These are phyloP conservation scores for Aplosporella prunicola DNA, from an alignment of 2,329 filamentous ascomycete species.

Conservation along the genomic window DNA sequence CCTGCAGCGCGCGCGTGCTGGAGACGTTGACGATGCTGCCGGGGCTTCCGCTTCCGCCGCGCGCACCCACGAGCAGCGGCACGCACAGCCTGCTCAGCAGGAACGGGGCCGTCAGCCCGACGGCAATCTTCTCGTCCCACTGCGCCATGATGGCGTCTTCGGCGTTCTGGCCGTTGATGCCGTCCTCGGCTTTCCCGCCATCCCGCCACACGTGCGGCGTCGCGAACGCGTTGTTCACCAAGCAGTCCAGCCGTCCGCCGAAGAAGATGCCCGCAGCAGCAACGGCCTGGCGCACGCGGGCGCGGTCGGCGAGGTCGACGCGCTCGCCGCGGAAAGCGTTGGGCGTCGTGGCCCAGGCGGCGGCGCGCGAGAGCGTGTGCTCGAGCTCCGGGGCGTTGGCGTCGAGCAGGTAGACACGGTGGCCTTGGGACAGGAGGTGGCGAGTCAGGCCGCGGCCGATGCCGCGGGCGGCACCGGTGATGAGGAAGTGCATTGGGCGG, in stretches of 20 bases:
- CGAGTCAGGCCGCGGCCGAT: slow-evolving; percentile 39
- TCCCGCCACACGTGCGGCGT: slow-evolving; percentile 20
- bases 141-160: slow-evolving; percentile 21
- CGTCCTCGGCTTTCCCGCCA: slow-evolving; percentile 14
- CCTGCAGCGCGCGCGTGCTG: slow-evolving; percentile 41
- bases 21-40: slow-evolving; percentile 37
- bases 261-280: slow-evolving; percentile 28
- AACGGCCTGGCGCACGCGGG: slow-evolving; percentile 28
- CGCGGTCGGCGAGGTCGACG: slow-evolving; percentile 30
- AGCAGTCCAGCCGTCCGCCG: slow-evolving; percentile 23
- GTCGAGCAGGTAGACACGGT: slow-evolving; percentile 38
- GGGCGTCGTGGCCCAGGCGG: slow-evolving; percentile 14
- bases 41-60: slow-evolving; percentile 7
- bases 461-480: slow-evolving; percentile 37
- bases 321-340: slow-evolving; percentile 15
- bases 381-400: slow-evolving; percentile 32
- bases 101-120: slow-evolving; percentile 26
- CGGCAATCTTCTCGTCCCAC: slow-evolving; percentile 25
- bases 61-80: slow-evolving; percentile 19
- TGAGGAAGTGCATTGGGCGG: slow-evolving; percentile 20
- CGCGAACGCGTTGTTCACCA: slow-evolving; percentile 28
- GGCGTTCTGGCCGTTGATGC: slow-evolving; percentile 17
- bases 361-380: slow-evolving; percentile 22
- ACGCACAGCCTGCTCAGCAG: slow-evolving; percentile 24
- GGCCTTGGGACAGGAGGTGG: slow-evolving; percentile 33